Evolutionary conservation across 108 stramenopile genomes (phyloP), one percentile per base, ranked within the genome.

Genomic region (Cylindrotheca fusiformis): DNA sequence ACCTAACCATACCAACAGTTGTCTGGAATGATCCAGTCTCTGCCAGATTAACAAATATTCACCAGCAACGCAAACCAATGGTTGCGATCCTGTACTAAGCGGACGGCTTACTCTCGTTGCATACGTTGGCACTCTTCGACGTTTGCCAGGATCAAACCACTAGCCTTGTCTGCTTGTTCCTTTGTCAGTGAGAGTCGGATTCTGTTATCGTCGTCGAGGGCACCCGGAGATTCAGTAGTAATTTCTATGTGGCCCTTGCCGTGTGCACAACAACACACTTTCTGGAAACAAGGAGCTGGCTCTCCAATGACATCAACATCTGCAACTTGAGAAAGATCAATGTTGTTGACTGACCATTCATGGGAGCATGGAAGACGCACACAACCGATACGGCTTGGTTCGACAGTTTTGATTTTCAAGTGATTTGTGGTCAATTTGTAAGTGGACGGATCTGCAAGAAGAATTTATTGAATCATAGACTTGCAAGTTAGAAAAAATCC

Each of bases 111-210:
- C 18, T 50, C 51, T 32, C 80, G 67, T 52, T 81, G 76, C 59
- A 81, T 81, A 48, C 36, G 55, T 66, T 81, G 80, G n/a, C 68
- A 48, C 50, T 81, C 72, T 52, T 81, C 80, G 5, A 81, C 67
- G 50, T 77, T 72, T 52, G 73, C 72, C 46, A 81, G 52, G 49
- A 81, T 65, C 59, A 77, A 50, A 45, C 57, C 64, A 8, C 68
- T 51, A n/a, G 77, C 75, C 6, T 14, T 22, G 22, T 73, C 72
- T 30, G 72, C 80, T 4, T 70, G 46, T 12, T 76, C 80, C 54
- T 70, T 26, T 48, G 55, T 50, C 29, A 81, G 10, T 12, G 44
- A 31, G 29, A 81, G 24, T 1, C 48, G 32, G 25, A 73, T 50
- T 44, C 70, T 63, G 1, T 67, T 71, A 2, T 47, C 28, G 23